Conservation (phyloP, 345 rosid species). For the Trapa bicornis region DNA sequence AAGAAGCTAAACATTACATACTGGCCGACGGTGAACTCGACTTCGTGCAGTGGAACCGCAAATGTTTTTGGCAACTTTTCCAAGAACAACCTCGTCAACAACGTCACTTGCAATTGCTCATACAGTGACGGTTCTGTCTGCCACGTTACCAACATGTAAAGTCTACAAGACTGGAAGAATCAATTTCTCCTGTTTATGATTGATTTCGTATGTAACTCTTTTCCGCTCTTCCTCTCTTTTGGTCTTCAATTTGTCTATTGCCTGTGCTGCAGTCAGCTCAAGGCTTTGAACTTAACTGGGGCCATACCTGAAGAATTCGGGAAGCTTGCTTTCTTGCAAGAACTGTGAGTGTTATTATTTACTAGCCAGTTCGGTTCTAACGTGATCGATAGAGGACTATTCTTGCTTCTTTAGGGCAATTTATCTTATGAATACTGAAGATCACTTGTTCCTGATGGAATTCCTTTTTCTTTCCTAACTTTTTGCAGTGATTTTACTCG, state of each 20-base stretch:
- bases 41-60: constrained; percentile 1
- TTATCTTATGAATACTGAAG: no score
- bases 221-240: no score
- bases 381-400: neutral
- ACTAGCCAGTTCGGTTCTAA: no score
- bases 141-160: constrained; percentile 7
- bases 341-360: constrained; percentile 36
- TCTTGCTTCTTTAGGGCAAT: no score
- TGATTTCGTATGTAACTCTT: neutral
- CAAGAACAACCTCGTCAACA: neutral
- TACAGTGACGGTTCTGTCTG: neutral
- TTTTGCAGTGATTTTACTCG: constrained; percentile 53
- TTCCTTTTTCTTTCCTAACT: no score
- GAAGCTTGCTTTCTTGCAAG: constrained; percentile 36
- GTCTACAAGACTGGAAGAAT: no score
- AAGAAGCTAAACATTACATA: neutral
- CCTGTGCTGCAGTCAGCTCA: constrained; percentile 34
- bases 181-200: neutral
- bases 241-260: neutral
- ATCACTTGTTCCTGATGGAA: neutral
- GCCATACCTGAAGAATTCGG: constrained; percentile 49
- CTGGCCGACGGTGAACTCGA: neutral
- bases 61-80: neutral
- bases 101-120: constrained; percentile 5
- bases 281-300: constrained; percentile 47